Base-by-base conservation (phyloP, 2,329 filamentous ascomycete species). In the Sporothrix inflata region DNA sequence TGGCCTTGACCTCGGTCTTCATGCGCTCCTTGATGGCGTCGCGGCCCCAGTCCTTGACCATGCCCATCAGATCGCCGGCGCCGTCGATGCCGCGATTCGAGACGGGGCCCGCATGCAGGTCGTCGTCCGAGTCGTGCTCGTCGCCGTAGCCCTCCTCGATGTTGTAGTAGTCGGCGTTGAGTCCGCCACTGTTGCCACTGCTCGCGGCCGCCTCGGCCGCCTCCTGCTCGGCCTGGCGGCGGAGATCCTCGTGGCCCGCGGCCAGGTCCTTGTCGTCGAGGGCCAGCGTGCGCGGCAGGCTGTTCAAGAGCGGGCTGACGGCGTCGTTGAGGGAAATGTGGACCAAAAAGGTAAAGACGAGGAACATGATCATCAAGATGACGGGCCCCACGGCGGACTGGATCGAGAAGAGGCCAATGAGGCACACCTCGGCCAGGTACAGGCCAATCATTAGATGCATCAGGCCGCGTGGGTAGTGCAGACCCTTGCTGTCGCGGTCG, bases 391-490 rank as follows among this genome's bases (percentile, higher is more conserved):
- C 78, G 0, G 89, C 87, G 69, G 84, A 82, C 83, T 88, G 88
- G 71, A 95, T 89, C 57, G 88, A 89, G 78, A 97, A 96, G 49
- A 97, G 86, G 69, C 94, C 94, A 74, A 97, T 89, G 76, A 97
- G 84, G 80, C 92, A 94, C 71, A 94, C 82, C 77, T 95, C 90
- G 0, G 91, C 88, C 16, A 97, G 83, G 81, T 97, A 97, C 65
- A 96, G 85, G 69, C 94, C 94, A 1, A 90, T 88, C 57, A 95
- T 89, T 42, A 96, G 87, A 74, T 98, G 94, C 84, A 97, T 93
- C 57, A 98, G 86, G 5, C 93, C 94, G 30, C 93, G 92, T 1
- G 94, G 92, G 79, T 97, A 98, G 77, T 94, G 90, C 27, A 95
- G 89, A 66, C 96, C 95, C 78, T 93, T 93, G 65, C 94, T 97